Evolutionary conservation across 305 asterid species (phyloP).

Genomic region (Petunia hybrid): DNA sequence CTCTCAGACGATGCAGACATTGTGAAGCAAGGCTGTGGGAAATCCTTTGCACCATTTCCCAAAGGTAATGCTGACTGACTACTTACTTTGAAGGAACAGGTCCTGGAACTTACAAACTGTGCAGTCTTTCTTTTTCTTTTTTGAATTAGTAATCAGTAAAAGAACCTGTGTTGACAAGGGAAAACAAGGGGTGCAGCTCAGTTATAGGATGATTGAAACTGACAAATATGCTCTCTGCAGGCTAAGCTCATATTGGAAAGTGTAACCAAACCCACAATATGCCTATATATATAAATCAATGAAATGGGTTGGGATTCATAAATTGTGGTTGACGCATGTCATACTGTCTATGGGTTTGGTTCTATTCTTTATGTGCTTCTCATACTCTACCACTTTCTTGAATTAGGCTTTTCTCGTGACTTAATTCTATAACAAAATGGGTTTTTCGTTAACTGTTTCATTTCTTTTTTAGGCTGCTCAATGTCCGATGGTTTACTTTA

Average conservation of each 20-base stretch:
- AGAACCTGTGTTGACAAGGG: background rate
- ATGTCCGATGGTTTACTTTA: background rate
- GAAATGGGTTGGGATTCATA: slow-evolving; percentile 9
- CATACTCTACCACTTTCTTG: background rate
- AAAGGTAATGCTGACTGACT: slow-evolving; percentile 57
- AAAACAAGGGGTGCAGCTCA: background rate
- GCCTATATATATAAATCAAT: background rate
- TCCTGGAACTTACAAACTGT: background rate
- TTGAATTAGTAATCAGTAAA: background rate
- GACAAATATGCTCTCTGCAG: slow-evolving; percentile 5
- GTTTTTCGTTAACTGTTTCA: background rate
- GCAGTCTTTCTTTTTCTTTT: background rate
- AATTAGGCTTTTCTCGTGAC: background rate
- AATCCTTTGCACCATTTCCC: slow-evolving; percentile 85
- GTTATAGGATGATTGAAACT: slow-evolving; percentile 6
- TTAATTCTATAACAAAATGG: background rate
- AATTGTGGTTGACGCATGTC: background rate
- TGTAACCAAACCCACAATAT: background rate
- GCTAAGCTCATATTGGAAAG: background rate
- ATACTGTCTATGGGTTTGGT: background rate
- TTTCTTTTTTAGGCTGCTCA: background rate
- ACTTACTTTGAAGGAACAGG: slow-evolving; percentile 3
- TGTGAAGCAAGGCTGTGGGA: slow-evolving; percentile 86
- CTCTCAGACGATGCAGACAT: slow-evolving; percentile 71
- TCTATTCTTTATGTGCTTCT: background rate